A percentile compares a stretch with the other conserved stretches of the same genome.
phyloP scores from a whole-genome alignment of 2,329 filamentous ascomycete species.

The Beauveria pseudobassiana region DNA sequence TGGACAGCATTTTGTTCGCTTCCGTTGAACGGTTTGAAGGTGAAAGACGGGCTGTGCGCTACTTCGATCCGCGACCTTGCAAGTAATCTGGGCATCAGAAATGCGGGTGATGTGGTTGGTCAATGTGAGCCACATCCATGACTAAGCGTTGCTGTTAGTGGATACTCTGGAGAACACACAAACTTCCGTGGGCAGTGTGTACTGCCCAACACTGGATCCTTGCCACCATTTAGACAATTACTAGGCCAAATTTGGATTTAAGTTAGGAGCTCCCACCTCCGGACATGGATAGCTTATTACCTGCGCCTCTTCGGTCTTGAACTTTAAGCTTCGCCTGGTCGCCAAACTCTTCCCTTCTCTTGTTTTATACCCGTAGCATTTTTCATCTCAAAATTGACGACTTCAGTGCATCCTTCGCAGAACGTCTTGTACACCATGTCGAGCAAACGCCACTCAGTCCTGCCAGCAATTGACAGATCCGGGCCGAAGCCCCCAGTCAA shows the following conservation, averaged over 20 bases:
- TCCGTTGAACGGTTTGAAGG: conserved; percentile 24
- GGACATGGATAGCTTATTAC: not conserved
- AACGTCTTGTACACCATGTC: conserved; percentile 23
- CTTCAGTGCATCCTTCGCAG: not conserved
- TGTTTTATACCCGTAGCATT: not conserved
- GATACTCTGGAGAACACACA: conserved; percentile 15
- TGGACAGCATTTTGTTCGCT: conserved; percentile 36
- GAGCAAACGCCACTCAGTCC: conserved; percentile 48
- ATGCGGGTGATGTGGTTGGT: conserved; percentile 33
- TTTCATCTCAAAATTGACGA: not conserved
- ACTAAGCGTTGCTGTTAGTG: conserved; percentile 26
- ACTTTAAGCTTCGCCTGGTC: conserved; percentile 1
- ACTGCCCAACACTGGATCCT: not conserved
- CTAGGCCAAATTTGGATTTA: not conserved
- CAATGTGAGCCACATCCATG: conserved; percentile 25
- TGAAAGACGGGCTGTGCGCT: conserved; percentile 25
- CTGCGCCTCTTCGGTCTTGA: not conserved
- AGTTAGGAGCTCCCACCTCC: conserved; percentile 1
- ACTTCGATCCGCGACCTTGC: conserved; percentile 26
- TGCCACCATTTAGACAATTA: not conserved
- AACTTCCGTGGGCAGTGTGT: not conserved
- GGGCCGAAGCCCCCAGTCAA: conserved; percentile 54
- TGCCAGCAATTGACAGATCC: conserved; percentile 44
- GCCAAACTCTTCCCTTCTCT: not conserved
- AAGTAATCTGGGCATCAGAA: conserved; percentile 28